phyloP scores from a whole-genome alignment of 371 early-diverging fungal species.

The Mortierella sp. region DNA sequence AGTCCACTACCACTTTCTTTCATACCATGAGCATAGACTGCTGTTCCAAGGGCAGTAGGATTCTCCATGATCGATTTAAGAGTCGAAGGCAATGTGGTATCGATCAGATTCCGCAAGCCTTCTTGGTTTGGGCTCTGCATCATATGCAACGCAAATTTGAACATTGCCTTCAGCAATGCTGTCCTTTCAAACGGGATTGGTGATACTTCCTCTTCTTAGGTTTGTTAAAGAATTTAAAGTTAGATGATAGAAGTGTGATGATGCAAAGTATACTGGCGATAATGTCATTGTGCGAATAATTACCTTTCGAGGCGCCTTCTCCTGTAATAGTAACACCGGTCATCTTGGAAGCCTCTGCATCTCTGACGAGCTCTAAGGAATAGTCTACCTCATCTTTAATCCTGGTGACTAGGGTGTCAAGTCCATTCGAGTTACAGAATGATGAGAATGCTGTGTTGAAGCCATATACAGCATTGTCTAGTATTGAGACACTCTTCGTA shows the following conservation, averaged over 20 bases:
- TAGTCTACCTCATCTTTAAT: slow-evolving; percentile 77
- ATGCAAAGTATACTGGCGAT: not conserved
- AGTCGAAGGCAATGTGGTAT: slow-evolving; percentile 85
- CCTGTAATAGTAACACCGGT: slow-evolving; percentile 46
- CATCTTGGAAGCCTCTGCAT: slow-evolving; percentile 49
- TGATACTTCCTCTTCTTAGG: slow-evolving; percentile 35
- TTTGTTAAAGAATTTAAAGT: not conserved
- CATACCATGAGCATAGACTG: slow-evolving; percentile 75
- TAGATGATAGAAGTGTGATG: not conserved
- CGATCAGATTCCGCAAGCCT: slow-evolving; percentile 93
- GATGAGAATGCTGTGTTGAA: slow-evolving; percentile 78
- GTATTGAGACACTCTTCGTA: slow-evolving; percentile 75
- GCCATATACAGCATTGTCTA: slow-evolving; percentile 87
- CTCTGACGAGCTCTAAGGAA: slow-evolving; percentile 53
- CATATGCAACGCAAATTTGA: slow-evolving; percentile 92
- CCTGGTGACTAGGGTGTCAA: slow-evolving; percentile 78
- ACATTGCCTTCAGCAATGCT: slow-evolving; percentile 84
- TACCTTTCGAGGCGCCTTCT: slow-evolving; percentile 36
- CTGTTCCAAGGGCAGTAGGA: slow-evolving; percentile 78
- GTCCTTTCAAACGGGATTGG: slow-evolving; percentile 65
- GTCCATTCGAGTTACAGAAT: slow-evolving; percentile 86
- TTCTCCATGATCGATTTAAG: slow-evolving; percentile 78
- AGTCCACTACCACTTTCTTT: not conserved
- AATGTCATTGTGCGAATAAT: not conserved
- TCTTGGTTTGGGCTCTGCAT: slow-evolving; percentile 92